Conservation (phyloP, 345 rosid genomes). For the Hibiscus syriacus region DNA sequence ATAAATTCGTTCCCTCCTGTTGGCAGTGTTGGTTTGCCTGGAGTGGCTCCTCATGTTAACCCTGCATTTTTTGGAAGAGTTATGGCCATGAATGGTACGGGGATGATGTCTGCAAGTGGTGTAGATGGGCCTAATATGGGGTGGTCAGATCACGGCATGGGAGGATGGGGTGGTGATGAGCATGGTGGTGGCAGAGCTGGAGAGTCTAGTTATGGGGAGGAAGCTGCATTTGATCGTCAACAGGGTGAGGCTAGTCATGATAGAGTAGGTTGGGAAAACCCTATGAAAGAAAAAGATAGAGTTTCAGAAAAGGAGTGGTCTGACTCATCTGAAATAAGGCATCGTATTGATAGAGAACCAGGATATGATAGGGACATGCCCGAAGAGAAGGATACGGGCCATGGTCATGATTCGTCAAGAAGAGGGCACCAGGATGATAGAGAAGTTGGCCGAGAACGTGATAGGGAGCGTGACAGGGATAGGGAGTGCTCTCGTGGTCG, state of each 20-base stretch:
- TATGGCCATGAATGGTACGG: conserved; percentile 4
- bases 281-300: background rate
- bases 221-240: background rate
- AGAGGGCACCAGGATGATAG: conserved; percentile 1
- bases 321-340: conserved; percentile 2
- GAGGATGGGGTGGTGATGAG: conserved; percentile 10
- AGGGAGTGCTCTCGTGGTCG: conserved; percentile 1
- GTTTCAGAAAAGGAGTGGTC: conserved; percentile 3
- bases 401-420: background rate
- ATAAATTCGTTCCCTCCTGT: conserved; percentile 2
- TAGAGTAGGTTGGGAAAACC: conserved; percentile 2
- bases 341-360: background rate
- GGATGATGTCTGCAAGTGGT: background rate
- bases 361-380: conserved; percentile 6
- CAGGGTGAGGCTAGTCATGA: background rate
- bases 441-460: conserved; percentile 2
- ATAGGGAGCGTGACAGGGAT: conserved; percentile 6
- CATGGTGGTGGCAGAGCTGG: conserved; percentile 8
- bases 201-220: conserved; percentile 6
- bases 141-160: conserved; percentile 2
- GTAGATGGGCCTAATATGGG: conserved; percentile 9
- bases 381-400: background rate
- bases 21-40: conserved; percentile 4
- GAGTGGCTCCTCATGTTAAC: conserved; percentile 7
- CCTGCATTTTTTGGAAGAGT: conserved; percentile 7